Base-by-base conservation (phyloP, 176 grass and related monocot genomes). In the Poa annua region DNA sequence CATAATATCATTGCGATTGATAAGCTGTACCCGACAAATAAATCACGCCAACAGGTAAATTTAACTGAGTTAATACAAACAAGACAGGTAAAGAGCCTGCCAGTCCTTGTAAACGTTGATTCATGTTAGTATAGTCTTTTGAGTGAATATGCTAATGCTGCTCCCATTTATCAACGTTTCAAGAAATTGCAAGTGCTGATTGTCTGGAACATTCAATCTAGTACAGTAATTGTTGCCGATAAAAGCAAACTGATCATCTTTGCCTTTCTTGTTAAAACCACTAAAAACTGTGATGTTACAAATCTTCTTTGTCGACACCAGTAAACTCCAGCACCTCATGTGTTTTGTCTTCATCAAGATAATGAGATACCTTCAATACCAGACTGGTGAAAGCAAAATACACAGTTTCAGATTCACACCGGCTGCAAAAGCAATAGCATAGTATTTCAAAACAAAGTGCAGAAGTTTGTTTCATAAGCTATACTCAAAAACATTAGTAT, bases 341-440 rank as follows among this genome's bases (percentile, higher is more conserved):
- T 72, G 7, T 52, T 1, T 47, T 60, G 70, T 38, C 51, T 21
- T 60, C 42, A 25, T 42, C 22, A 9, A 34, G 53, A 82, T 47
- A 6, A 21, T 7, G 53, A 48, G 17, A 22, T 24, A 20, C 4
- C 25, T 74, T 83, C 54, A 26, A 44, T 32, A 71, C 35, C 35
- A 10, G 52, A 59, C 21, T 60, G 70, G 45, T 67, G 47, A 76
- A 82, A 71, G 8, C 14, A 77, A 47, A 47, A 75, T 24, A 44
- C 39, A 22, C 4, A 52, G 15, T 63, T 44, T 88, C 74, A 71
- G 65, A 42, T 82, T 13, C 29, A 67, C 66, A 44, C 25, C 41
- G 6, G 44, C 8, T 2, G 53, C 34, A 35, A 72, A 41, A 29
- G 14, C 20, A 77, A 34, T 34, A 34, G 17, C 41, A 64, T 17